phyloP scores from a whole-genome alignment of 768 basidiomycete genomes.

The Mycena kentingensis region DNA sequence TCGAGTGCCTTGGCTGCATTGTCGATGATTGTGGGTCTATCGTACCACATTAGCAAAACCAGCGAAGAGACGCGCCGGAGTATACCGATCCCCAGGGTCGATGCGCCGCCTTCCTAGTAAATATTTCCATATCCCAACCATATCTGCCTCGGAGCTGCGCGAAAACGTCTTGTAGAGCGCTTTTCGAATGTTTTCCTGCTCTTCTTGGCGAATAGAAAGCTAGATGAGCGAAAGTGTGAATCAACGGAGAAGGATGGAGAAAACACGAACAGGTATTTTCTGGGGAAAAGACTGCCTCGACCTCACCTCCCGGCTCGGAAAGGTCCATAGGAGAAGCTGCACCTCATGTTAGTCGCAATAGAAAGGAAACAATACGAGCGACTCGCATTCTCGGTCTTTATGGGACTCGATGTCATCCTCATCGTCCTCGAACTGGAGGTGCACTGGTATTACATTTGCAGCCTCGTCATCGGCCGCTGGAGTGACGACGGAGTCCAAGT shows the following conservation, averaged over 20 bases:
- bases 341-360: conserved; percentile 37
- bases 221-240: conserved; percentile 38
- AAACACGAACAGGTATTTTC: conserved; percentile 15
- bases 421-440: background rate
- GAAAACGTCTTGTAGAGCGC: conserved; percentile 18
- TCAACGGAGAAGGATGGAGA: background rate
- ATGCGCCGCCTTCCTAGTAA: background rate
- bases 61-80: conserved; percentile 55
- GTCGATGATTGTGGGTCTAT: conserved; percentile 12
- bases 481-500: background rate
- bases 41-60: background rate
- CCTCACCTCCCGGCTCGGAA: conserved; percentile 9
- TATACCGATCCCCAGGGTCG: conserved; percentile 34
- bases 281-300: conserved; percentile 21
- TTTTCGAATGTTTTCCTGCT: conserved; percentile 9
- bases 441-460: background rate
- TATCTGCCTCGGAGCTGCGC: conserved; percentile 4
- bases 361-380: conserved; percentile 17
- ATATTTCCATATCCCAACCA: conserved; percentile 10
- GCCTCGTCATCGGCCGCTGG: conserved; percentile 25
- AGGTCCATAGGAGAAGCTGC: conserved; percentile 21
- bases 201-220: conserved; percentile 6
- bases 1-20: conserved; percentile 11
- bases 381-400: background rate
- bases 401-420: conserved; percentile 26